Evolutionary conservation across 2,329 filamentous ascomycete genomes (phyloP).

Genomic region (Arthroderma uncinatum): DNA sequence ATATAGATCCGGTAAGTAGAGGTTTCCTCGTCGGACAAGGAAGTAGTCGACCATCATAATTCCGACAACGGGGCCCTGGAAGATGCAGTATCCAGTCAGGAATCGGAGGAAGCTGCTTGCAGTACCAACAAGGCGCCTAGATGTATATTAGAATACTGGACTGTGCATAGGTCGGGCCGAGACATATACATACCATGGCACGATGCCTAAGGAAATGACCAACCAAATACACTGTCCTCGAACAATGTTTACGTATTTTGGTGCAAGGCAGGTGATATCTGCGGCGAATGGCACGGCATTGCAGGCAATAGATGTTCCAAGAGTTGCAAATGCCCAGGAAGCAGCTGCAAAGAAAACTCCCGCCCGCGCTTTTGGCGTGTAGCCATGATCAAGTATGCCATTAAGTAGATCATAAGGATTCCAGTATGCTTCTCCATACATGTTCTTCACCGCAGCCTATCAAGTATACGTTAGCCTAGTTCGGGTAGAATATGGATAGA

Average conservation of each 20-base stretch:
- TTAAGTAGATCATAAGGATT: conserved; percentile 30
- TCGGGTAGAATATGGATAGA: not conserved
- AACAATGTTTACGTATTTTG: conserved; percentile 24
- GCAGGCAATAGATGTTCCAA: conserved; percentile 18
- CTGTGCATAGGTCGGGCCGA: not conserved
- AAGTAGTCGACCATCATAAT: conserved; percentile 30
- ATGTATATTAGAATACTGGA: not conserved
- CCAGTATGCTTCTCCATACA: conserved; percentile 30
- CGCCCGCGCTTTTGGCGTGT: conserved; percentile 22
- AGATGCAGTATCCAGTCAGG: conserved; percentile 18
- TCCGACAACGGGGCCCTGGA: conserved; percentile 16
- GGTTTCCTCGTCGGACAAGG: conserved; percentile 24
- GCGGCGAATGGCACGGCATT: conserved; percentile 29
- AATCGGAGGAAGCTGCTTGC: conserved; percentile 19
- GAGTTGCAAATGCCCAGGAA: conserved; percentile 17
- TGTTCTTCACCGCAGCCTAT: conserved; percentile 26
- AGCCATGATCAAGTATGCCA: conserved; percentile 29
- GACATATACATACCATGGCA: conserved; percentile 25
- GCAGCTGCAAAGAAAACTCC: conserved; percentile 27
- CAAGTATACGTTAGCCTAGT: not conserved
- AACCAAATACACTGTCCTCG: conserved; percentile 26
- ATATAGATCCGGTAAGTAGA: conserved; percentile 26
- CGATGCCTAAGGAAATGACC: conserved; percentile 22
- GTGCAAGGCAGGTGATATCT: conserved; percentile 26
- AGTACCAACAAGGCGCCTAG: conserved; percentile 17